Evolutionary conservation across 78 protist genomes (phyloP).

Genomic region (Polysphondylium violaceum): DNA sequence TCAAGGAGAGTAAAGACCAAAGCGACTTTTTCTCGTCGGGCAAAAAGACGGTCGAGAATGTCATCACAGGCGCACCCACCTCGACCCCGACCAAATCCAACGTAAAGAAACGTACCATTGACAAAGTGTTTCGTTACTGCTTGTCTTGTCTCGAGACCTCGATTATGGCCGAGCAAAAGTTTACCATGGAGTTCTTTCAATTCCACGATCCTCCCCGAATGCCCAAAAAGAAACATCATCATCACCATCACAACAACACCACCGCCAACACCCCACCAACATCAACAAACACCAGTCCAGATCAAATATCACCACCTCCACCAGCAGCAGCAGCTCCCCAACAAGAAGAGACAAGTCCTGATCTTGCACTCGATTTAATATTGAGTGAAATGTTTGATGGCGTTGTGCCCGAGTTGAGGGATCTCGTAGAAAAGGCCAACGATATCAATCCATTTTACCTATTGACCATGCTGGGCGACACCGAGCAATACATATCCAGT

Average conservation of each 20-base stretch:
- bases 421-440: slow-evolving; percentile 63
- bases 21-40: slow-evolving; percentile 60
- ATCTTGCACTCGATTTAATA: slow-evolving; percentile 42
- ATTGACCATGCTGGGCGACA: slow-evolving; percentile 45
- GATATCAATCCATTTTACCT: slow-evolving; percentile 69
- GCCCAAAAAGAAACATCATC: background rate
- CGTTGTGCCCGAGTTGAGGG: slow-evolving; percentile 18
- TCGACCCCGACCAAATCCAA: slow-evolving; percentile 25
- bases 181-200: slow-evolving; percentile 34
- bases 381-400: slow-evolving; percentile 59
- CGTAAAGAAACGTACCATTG: slow-evolving; percentile 45
- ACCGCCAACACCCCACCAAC: background rate
- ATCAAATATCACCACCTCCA: background rate
- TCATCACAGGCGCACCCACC: background rate
- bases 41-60: background rate
- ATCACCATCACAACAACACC: background rate
- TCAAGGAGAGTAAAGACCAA: slow-evolving; percentile 63
- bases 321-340: background rate
- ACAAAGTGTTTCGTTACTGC: slow-evolving; percentile 25
- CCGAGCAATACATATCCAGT: slow-evolving; percentile 25
- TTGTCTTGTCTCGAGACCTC: slow-evolving; percentile 36
- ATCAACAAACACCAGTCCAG: background rate
- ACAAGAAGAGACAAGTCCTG: slow-evolving; percentile 12
- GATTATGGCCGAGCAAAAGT: slow-evolving; percentile 45
- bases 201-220: slow-evolving; percentile 50